These are phyloP conservation scores for Ganoderma sp. DNA, from an alignment of 1,284 basidiomycete genomes.

Conservation along the genomic window DNA sequence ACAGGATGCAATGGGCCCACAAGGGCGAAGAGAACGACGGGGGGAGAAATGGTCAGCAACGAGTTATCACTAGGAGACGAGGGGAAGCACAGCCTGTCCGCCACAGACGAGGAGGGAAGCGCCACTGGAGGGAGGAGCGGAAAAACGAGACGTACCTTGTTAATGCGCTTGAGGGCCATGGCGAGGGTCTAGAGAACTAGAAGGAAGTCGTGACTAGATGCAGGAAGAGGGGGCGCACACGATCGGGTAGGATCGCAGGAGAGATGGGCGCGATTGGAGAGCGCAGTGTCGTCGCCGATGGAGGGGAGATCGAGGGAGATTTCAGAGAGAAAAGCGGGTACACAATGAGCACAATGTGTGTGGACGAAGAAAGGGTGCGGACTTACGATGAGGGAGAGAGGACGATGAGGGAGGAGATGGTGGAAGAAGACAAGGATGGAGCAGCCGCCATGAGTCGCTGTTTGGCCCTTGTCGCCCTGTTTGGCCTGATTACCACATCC, in stretches of 20 bases:
- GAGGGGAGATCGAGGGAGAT: conserved; percentile 11
- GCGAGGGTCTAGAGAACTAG: conserved; percentile 39
- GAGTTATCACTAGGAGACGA: conserved; percentile 11
- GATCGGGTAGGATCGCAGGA: conserved; percentile 38
- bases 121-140: conserved; percentile 18
- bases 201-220: conserved; percentile 33
- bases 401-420: conserved; percentile 33
- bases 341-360: conserved; percentile 9
- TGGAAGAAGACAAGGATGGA: conserved; percentile 37
- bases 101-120: conserved; percentile 25
- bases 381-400: conserved; percentile 33
- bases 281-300: conserved; percentile 25
- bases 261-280: conserved; percentile 34
- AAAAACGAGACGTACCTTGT: conserved; percentile 74
- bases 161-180: conserved; percentile 99
- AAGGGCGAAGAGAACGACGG: conserved; percentile 7
- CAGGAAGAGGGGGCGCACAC: conserved; percentile 15
- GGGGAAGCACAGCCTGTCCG: conserved; percentile 24
- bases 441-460: conserved; percentile 28
- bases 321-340: conserved; percentile 10
- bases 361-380: neutral
- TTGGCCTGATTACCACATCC: conserved; percentile 33
- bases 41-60: conserved; percentile 31
- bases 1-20: conserved; percentile 17
- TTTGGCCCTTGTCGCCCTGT: conserved; percentile 37